Evolutionary conservation across 78 protist genomes (phyloP), one percentile per base, ranked within the genome.

Genomic region (Trichosphaerium sp.): DNA sequence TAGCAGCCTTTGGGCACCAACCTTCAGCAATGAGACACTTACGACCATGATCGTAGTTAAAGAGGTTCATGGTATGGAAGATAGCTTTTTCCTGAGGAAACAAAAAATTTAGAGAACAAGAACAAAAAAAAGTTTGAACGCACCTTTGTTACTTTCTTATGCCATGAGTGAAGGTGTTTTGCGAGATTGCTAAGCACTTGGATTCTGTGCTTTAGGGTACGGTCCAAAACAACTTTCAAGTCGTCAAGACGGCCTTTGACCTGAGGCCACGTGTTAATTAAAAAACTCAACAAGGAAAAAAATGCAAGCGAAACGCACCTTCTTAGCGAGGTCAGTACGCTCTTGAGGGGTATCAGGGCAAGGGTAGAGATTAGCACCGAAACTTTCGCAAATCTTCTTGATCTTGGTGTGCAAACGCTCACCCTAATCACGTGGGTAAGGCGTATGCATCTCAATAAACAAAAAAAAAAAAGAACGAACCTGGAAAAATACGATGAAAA

Each of bases 11-110:
- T 4, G 89, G 89, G 4, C 31, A 25, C 92, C 95, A 90, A 34
- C 65, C 88, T 74, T 75, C 78, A 42, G 78, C 91, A 37, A 72
- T 57, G 39, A 71, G 70, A 34, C 38, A 14, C 29, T 35, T 25
- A 34, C 35, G 35, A 11, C 73, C 12, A 37, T 42, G 26, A 59
- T 78, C 90, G 23, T 21, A 29, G 66, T 75, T 47, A 64, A 80
- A 80, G 74, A 29, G 37, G 78, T 90, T 90, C 57, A 90, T 12
- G 35, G 78, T 51, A 80, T 75, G 78, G 82, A 28, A 88, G 42
- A 78, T 42, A 31, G 60, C 41, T 85, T 85, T 82, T 54, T 84
- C 84, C 56, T 54, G 0, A 1, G 41, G 67, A 39, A 26, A 2
- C 1, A 56, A 21, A n/a, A 18, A 1, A 10, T 77, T 84, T 75